Base-by-base conservation (phyloP, 306 rosid genomes). In the Alnus glutinosa region DNA sequence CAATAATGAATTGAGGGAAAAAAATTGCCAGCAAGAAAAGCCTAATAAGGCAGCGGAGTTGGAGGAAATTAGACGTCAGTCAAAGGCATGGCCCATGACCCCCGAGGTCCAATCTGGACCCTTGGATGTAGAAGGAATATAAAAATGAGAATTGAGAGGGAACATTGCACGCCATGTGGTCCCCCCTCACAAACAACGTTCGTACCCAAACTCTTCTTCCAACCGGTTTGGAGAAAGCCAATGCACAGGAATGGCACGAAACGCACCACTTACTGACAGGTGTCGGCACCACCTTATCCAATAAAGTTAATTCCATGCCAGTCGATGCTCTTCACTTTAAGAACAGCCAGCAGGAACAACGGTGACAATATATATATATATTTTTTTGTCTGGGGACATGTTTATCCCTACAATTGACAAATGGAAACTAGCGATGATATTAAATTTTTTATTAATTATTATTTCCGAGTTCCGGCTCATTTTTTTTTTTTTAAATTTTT, bases 91-190 rank as follows among this genome's bases (percentile, higher is more conserved):
- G 7, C 13, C 50, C 49, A 67, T 71, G 49, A 7, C 50, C 64
- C 18, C 64, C 64, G 46, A 34, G 3, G 51, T 36, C 3, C 6
- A 64, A 76, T 64, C 73, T 30, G 39, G 30, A 36, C 49, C 61
- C 11, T 62, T 7, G 10, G 59, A 75, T 9, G 78, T 6, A 28
- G 66, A 59, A 5, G 46, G 1, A 42, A 28, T 59, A 59, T 23
- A 64, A 36, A 64, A 66, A n/a, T n/a, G n/a, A n/a, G n/a, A n/a
- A n/a, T n/a, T 9, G 6, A 42, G 72, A 67, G 50, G 4, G 4
- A 62, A 44, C 3, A 13, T 62, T 32, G 71, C 72, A 67, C 72
- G 72, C 72, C 72, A 42, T 4, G 72, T 68, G 72, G 72, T 67
- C 72, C 72, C 72, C 72, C 71, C 50, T 1, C 0, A 4, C 9